Base-by-base conservation (phyloP, 441 rosid genomes). In the Gossypium schwendimanii region DNA sequence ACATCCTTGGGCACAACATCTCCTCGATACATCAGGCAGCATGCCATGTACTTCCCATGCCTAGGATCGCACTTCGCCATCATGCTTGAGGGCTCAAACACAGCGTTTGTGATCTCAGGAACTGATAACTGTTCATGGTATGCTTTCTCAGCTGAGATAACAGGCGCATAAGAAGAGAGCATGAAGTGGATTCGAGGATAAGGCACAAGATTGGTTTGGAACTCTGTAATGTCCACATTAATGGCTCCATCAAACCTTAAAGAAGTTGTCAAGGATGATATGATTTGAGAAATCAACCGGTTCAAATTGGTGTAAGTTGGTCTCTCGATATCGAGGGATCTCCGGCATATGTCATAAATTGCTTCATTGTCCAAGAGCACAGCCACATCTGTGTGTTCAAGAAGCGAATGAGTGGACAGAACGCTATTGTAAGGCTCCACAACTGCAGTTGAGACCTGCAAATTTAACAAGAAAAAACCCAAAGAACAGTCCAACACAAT, bases 1-100 rank as follows among this genome's bases (percentile, higher is more conserved):
- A 80, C 85, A 74, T 82, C 83, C 78, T 82, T 82, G 14, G 83
- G 85, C 62, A 82, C 85, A 10, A 80, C 85, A 53, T 82, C 85
- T 20, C 83, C 83, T 39, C 85, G 69, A 71, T 80, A 82, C 85
- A 80, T 82, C 58, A 80, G 62, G 69, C 85, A 82, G 71, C 85
- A 82, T 8, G 85, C 85, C 83, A 82, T 82, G 83, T 82, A 82
- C 58, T 80, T 82, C 57, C 83, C 85, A 63, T 82, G 85, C 64
- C 85, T 83, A 11, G 85, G 85, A 73, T 82, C 83, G 23, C 85
- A 82, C 76, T 82, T 82, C 0, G 85, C 83, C 85, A 80, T 82
- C 83, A 82, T 82, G 24, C 80, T 77, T 47, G 83, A 79, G 18
- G 85, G 83, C 80, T 82, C 85, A 0, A 82, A 82, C 12, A 81